phyloP scores from a whole-genome alignment of 139 green algal species.

The Gonium pectorale region DNA sequence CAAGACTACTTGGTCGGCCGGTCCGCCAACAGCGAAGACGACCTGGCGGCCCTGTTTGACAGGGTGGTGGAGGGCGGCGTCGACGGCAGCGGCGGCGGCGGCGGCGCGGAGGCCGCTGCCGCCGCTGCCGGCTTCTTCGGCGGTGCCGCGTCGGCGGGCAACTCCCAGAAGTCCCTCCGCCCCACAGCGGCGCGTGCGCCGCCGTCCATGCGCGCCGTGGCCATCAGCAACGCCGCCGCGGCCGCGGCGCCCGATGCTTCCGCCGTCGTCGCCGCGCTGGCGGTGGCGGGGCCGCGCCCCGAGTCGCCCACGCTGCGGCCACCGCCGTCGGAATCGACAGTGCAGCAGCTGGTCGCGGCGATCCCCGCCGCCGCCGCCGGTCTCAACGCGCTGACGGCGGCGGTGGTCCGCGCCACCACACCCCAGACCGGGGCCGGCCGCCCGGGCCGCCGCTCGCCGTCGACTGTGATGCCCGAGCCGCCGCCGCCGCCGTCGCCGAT shows the following conservation, averaged over 20 bases:
- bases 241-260: not conserved
- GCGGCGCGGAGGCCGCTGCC: not conserved
- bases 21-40: not conserved
- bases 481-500: not conserved
- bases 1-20: slow-evolving; percentile 13
- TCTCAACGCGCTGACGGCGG: slow-evolving; percentile 22
- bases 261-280: not conserved
- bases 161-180: not conserved
- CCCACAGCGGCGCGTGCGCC: not conserved
- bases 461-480: not conserved
- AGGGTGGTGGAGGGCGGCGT: not conserved
- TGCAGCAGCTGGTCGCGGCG: not conserved
- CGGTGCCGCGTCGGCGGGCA: not conserved
- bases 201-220: slow-evolving; percentile 1
- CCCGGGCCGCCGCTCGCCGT: not conserved
- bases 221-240: not conserved
- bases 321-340: not conserved
- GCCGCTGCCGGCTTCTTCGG: not conserved
- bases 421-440: not conserved
- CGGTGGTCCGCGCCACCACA: not conserved
- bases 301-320: not conserved
- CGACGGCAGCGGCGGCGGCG: not conserved
- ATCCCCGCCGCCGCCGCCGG: slow-evolving; percentile 6
- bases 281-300: not conserved
- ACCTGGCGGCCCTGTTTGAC: slow-evolving; percentile 33